Conservation (phyloP, 129 eudicot species). For the Rutidosis leptorrhynchoides region DNA sequence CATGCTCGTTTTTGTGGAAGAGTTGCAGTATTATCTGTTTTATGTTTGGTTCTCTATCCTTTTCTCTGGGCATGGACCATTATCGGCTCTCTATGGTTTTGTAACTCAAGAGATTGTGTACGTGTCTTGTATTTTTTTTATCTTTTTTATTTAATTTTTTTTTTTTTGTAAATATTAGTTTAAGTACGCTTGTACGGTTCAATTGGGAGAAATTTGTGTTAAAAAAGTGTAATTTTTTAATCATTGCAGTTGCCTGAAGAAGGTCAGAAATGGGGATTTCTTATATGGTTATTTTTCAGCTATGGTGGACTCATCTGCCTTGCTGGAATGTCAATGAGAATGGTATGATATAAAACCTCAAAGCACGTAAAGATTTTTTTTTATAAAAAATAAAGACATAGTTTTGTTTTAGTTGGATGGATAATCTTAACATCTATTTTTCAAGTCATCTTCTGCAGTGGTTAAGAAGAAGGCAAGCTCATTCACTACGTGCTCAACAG, state of each 20-base stretch:
- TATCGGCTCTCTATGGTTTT: constrained; percentile 78
- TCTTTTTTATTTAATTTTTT: too few species aligned
- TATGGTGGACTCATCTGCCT: constrained; percentile 78
- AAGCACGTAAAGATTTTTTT: neutral
- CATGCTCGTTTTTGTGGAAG: constrained; percentile 85
- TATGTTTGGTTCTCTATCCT: constrained; percentile 63
- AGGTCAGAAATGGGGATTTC: constrained; percentile 95
- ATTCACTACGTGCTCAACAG: constrained; percentile 78
- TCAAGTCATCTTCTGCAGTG: constrained; percentile 43
- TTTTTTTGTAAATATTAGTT: neutral
- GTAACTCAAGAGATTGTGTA: constrained; percentile 68
- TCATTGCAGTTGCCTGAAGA: constrained; percentile 78
- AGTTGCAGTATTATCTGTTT: constrained; percentile 63
- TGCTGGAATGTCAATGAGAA: constrained; percentile 61
- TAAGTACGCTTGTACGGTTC: neutral
- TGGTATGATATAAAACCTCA: constrained; percentile 36
- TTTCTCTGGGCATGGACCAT: constrained; percentile 90
- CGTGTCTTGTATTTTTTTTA: constrained; percentile 27
- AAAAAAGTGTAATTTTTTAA: constrained; percentile 2
- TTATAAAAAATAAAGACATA: neutral
- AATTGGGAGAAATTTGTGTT: neutral
- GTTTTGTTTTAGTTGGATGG: neutral
- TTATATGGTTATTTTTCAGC: constrained; percentile 92
- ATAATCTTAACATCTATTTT: neutral
- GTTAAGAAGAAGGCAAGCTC: constrained; percentile 86